Conservation (phyloP, 352 stramenopile genomes). For the Pythium scleroteichum region DNA sequence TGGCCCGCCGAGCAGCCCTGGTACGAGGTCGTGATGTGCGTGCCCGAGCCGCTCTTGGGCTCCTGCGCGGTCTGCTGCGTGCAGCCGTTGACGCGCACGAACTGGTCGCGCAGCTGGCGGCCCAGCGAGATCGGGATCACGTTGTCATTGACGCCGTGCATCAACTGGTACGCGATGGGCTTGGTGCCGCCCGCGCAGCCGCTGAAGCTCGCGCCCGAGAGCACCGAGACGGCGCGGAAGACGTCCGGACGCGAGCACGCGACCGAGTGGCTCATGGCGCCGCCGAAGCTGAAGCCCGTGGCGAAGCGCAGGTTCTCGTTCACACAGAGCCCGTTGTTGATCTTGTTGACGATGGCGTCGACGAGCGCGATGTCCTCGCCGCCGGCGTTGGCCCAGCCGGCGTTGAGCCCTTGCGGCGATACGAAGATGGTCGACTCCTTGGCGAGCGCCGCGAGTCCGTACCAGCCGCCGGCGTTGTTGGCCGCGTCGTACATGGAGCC, state of each 20-base stretch:
- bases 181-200: slow-evolving; percentile 16
- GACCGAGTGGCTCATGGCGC: slow-evolving; percentile 30
- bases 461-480: slow-evolving; percentile 28
- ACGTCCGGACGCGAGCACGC: slow-evolving; percentile 25
- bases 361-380: slow-evolving; percentile 33
- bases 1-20: slow-evolving; percentile 26
- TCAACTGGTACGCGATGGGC: slow-evolving; percentile 28
- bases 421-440: slow-evolving; percentile 34
- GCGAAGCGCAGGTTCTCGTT: slow-evolving; percentile 31
- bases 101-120: slow-evolving; percentile 26
- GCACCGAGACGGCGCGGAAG: slow-evolving; percentile 30
- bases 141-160: slow-evolving; percentile 29
- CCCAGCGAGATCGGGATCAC: slow-evolving; percentile 26
- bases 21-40: slow-evolving; percentile 39
- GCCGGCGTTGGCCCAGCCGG: slow-evolving; percentile 28
- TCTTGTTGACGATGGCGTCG: slow-evolving; percentile 27
- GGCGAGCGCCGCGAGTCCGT: slow-evolving; percentile 26
- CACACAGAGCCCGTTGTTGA: slow-evolving; percentile 32
- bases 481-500: slow-evolving; percentile 27
- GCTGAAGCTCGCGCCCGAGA: slow-evolving; percentile 30
- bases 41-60: slow-evolving; percentile 24
- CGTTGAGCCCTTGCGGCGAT: slow-evolving; percentile 21
- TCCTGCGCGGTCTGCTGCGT: slow-evolving; percentile 26
- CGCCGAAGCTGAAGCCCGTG: slow-evolving; percentile 37
- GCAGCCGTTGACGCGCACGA: slow-evolving; percentile 32